These are phyloP conservation scores for sweet orange (Citrus sinensis) DNA, from an alignment of 345 rosid species.

Conservation along the genomic window DVS_A1.0 CM039168.1:27984501-27985000, in stretches of 20 bases:
- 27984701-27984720: neutral
- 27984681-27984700: neutral
- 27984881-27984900: neutral
- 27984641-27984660: too few species aligned
- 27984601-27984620: neutral
- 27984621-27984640: neutral
- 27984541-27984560: too few species aligned
- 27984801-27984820: neutral
- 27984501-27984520: neutral
- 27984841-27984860: neutral
- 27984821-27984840: neutral
- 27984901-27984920: neutral
- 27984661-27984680: neutral
- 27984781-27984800: neutral
- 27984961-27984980: neutral
- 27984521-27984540: too few species aligned
- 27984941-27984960: neutral
- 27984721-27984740: neutral
- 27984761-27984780: neutral
- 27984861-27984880: neutral
- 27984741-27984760: neutral
- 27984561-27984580: neutral
- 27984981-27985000: neutral
- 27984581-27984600: neutral
- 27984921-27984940: neutral